Conservation (phyloP, 176 grass and related monocot genomes). For the Eragrostis nindensis region DNA sequence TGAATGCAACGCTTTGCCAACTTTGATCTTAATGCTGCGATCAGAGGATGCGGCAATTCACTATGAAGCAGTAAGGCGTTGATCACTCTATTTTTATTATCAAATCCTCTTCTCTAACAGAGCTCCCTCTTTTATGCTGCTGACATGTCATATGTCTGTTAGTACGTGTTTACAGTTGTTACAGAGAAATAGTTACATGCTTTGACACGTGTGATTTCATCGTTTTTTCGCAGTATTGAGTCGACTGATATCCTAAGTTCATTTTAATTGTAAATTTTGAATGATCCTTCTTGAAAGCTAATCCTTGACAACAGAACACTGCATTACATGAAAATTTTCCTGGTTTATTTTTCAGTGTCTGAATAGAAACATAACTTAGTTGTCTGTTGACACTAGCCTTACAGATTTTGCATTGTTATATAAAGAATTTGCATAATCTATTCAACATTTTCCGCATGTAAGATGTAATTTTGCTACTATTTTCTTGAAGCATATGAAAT, state of each 20-base stretch:
- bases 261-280: constrained; percentile 21
- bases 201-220: background rate
- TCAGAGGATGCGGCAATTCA: constrained; percentile 99
- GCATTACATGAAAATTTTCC: constrained; percentile 15
- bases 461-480: constrained; percentile 10
- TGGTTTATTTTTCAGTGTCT: background rate
- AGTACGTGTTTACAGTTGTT: background rate
- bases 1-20: constrained; percentile 95
- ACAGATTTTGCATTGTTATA: constrained; percentile 3
- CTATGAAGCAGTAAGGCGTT: constrained; percentile 88
- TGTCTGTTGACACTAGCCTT: background rate
- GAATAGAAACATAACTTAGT: constrained; percentile 27
- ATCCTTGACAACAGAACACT: constrained; percentile 11
- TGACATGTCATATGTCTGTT: constrained; percentile 25
- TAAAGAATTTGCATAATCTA: background rate
- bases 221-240: constrained; percentile 24
- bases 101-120: constrained; percentile 21
- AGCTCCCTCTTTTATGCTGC: background rate
- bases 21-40: constrained; percentile 95
- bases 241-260: constrained; percentile 6
- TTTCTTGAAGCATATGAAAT: constrained; percentile 19
- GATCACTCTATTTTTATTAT: constrained; percentile 36
- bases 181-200: background rate
- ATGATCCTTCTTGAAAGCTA: background rate
- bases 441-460: background rate